Conservation (phyloP, 2,329 filamentous ascomycete species). For the Metarhizium rileyi region DNA sequence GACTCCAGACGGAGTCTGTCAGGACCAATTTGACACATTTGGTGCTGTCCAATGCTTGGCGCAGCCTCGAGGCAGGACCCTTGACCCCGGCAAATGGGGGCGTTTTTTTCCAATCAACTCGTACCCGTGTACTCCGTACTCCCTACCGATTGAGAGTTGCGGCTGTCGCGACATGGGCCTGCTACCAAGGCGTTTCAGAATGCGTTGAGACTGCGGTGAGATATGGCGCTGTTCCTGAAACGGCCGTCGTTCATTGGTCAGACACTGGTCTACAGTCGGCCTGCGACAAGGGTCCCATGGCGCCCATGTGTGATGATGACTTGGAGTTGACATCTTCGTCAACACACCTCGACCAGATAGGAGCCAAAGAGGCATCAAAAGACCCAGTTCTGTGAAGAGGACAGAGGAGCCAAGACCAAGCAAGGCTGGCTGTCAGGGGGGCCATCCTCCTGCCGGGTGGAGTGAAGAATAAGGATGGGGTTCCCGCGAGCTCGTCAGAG, state of each 20-base stretch:
- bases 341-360: background rate
- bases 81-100: background rate
- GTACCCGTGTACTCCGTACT: background rate
- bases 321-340: constrained; percentile 2
- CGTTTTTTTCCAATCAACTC: background rate
- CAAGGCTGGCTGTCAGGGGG: background rate
- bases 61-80: too few species aligned
- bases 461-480: background rate
- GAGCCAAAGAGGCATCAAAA: background rate
- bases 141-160: constrained; percentile 1
- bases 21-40: background rate
- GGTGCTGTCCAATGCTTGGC: constrained; percentile 1
- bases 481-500: background rate
- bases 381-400: too few species aligned
- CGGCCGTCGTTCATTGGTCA: constrained; percentile 8
- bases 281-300: constrained; percentile 9
- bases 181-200: constrained; percentile 17
- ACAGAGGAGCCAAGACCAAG: background rate
- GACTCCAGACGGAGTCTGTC: constrained; percentile 8
- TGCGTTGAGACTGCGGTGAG: constrained; percentile 16
- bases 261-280: constrained; percentile 4
- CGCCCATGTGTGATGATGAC: background rate
- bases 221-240: constrained; percentile 21
- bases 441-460: constrained; percentile 2
- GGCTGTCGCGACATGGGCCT: constrained; percentile 7